phyloP scores from a whole-genome alignment of 1,284 basidiomycete genomes.

The Cutaneotrichosporon spelunceum region DNA sequence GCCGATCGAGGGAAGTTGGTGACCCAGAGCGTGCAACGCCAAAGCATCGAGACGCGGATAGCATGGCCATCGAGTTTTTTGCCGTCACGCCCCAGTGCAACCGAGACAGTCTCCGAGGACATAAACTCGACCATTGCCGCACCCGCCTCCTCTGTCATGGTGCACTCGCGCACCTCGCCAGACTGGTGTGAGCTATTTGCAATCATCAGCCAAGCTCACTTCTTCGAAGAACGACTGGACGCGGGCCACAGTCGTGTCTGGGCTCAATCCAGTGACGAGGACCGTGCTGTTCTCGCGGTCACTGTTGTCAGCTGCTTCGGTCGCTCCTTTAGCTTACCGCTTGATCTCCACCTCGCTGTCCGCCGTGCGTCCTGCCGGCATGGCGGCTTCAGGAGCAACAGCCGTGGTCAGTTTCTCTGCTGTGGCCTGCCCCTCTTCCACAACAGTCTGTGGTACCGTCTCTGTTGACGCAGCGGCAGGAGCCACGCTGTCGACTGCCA shows the following conservation, averaged over 20 bases:
- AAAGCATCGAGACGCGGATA: constrained; percentile 79
- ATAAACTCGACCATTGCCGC: constrained; percentile 52
- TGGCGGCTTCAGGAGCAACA: constrained; percentile 10
- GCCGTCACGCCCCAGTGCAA: constrained; percentile 88
- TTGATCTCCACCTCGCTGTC: constrained; percentile 30
- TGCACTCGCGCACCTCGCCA: constrained; percentile 71
- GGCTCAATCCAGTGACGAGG: constrained; percentile 71
- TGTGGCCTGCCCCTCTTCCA: not conserved
- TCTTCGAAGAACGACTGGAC: constrained; percentile 77
- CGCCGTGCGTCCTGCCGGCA: constrained; percentile 21
- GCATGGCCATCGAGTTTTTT: constrained; percentile 70
- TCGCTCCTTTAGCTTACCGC: constrained; percentile 16
- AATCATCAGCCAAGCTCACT: constrained; percentile 55
- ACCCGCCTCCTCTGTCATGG: constrained; percentile 49
- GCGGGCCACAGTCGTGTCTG: constrained; percentile 61
- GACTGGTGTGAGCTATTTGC: constrained; percentile 59
- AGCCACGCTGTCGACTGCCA: constrained; percentile 8
- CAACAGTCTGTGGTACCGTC: not conserved
- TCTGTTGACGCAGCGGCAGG: constrained; percentile 2
- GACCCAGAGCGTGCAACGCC: constrained; percentile 91
- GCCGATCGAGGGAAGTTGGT: constrained; percentile 88
- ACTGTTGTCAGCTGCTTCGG: constrained; percentile 52
- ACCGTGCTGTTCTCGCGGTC: constrained; percentile 95
- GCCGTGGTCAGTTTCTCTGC: not conserved
- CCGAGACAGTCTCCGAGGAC: constrained; percentile 64